These are phyloP conservation scores for Apiotrichum akiyoshidainum DNA, from an alignment of 1,284 basidiomycete genomes.

Conservation along the genomic window DNA sequence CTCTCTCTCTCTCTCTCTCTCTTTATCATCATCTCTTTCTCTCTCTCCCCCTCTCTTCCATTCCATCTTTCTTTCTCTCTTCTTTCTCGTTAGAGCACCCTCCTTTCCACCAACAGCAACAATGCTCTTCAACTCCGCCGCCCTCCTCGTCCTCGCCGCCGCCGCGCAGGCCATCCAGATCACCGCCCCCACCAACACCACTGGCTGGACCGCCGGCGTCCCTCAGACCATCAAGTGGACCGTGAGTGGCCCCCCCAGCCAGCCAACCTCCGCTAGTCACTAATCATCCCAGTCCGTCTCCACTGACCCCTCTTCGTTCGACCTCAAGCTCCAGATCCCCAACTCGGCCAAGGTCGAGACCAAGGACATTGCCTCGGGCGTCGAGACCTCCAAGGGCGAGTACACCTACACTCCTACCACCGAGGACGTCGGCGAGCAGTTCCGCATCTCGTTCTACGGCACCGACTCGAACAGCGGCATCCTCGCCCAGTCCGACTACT, in stretches of 20 bases:
- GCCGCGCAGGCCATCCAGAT: conserved; percentile 32
- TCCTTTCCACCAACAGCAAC: background rate
- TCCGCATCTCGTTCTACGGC: conserved; percentile 15
- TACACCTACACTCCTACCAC: conserved; percentile 40
- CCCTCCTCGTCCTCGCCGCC: conserved; percentile 24
- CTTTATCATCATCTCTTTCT: no score
- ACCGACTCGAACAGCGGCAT: conserved; percentile 35
- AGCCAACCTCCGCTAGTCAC: background rate
- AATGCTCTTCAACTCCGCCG: conserved; percentile 25
- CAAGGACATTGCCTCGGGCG: conserved; percentile 43
- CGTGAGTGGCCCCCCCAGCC: conserved; percentile 30
- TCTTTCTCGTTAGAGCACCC: background rate
- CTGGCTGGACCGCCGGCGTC: conserved; percentile 30
- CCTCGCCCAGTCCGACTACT: conserved; percentile 43
- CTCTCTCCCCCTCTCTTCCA: background rate
- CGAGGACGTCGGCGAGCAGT: conserved; percentile 25
- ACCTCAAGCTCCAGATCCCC: conserved; percentile 35
- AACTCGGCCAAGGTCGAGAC: conserved; percentile 23
- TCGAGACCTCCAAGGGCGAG: conserved; percentile 30
- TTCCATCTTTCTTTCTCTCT: background rate
- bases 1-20: background rate
- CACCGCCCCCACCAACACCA: conserved; percentile 34
- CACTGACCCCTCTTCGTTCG: conserved; percentile 20
- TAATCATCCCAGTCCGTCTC: background rate
- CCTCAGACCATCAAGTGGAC: conserved; percentile 37